phyloP scores from a whole-genome alignment of 2,329 filamentous ascomycete genomes.

The Passalora sequoiae region DNA sequence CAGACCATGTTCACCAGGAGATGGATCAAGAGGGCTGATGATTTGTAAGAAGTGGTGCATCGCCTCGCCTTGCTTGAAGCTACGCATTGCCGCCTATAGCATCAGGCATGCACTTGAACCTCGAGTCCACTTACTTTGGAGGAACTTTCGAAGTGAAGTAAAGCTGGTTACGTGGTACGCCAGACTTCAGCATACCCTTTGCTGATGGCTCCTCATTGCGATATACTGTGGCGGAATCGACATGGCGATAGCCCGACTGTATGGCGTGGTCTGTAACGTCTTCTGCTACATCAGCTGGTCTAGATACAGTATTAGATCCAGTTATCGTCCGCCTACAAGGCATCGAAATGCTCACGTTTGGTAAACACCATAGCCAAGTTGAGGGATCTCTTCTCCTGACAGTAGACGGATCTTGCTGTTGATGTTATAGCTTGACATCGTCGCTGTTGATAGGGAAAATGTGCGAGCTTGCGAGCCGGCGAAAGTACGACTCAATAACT shows the following conservation, averaged over 20 bases:
- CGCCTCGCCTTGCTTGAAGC: too few relatives aligned
- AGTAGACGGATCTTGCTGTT: constrained; percentile 49
- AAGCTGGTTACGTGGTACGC: constrained; percentile 50
- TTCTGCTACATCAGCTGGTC: constrained; percentile 52
- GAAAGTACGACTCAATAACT: not conserved
- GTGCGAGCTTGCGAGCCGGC: constrained; percentile 7
- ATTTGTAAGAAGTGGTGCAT: too few relatives aligned
- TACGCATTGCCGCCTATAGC: too few relatives aligned
- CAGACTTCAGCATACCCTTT: constrained; percentile 48
- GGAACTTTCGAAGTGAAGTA: constrained; percentile 62
- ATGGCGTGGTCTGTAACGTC: constrained; percentile 55
- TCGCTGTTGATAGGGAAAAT: constrained; percentile 18
- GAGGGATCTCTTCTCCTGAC: constrained; percentile 58
- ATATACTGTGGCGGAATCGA: constrained; percentile 56
- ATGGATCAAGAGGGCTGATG: too few relatives aligned
- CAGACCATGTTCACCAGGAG: too few relatives aligned
- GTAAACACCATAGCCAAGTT: constrained; percentile 53
- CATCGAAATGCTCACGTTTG: constrained; percentile 26
- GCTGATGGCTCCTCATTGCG: constrained; percentile 54
- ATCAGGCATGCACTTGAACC: too few relatives aligned
- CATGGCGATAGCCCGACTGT: constrained; percentile 54
- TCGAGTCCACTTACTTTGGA: too few relatives aligned
- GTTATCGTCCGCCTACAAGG: too few relatives aligned
- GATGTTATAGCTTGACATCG: constrained; percentile 44
- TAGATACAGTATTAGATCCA: too few relatives aligned